phyloP scores from a whole-genome alignment of 176 grass and related monocot genomes.

The Carex parvula region DNA sequence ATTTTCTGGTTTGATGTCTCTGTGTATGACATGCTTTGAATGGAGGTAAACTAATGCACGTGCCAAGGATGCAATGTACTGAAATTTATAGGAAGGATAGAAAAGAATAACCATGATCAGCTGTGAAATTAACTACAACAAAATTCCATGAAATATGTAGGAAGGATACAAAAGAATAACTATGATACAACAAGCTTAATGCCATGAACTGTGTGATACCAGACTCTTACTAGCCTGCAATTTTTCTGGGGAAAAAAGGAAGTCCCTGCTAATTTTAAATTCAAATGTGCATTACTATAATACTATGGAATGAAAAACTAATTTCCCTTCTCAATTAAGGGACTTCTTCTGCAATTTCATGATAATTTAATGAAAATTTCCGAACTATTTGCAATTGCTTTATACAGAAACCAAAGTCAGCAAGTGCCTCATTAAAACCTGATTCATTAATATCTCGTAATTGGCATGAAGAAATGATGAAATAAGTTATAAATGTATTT shows the following conservation, averaged over 20 bases:
- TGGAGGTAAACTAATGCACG: conserved; percentile 82
- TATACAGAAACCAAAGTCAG: not conserved
- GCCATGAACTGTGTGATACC: not conserved
- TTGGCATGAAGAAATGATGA: too few species aligned
- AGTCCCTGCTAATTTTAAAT: not conserved
- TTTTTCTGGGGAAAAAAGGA: not conserved
- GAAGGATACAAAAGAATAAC: too few species aligned
- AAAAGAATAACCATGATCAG: conserved; percentile 5
- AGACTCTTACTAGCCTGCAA: not conserved
- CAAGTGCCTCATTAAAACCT: not conserved
- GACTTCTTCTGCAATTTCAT: not conserved
- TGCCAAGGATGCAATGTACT: conserved; percentile 86
- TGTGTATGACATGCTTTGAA: conserved; percentile 85
- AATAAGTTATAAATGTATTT: not conserved
- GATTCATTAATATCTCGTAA: too few species aligned
- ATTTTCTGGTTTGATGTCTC: conserved; percentile 98
- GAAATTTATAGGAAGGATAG: conserved; percentile 8
- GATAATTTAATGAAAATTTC: not conserved
- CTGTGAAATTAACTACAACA: too few species aligned
- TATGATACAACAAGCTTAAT: not conserved
- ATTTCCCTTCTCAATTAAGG: not conserved
- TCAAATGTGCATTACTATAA: not conserved
- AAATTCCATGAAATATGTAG: too few species aligned
- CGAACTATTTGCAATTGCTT: not conserved
- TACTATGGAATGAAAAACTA: not conserved